Percentiles rank a stretch among this genome's conserved stretches.
Conservation (phyloP, 1,284 basidiomycete species). For the Trichosporon coremiiforme region DNA sequence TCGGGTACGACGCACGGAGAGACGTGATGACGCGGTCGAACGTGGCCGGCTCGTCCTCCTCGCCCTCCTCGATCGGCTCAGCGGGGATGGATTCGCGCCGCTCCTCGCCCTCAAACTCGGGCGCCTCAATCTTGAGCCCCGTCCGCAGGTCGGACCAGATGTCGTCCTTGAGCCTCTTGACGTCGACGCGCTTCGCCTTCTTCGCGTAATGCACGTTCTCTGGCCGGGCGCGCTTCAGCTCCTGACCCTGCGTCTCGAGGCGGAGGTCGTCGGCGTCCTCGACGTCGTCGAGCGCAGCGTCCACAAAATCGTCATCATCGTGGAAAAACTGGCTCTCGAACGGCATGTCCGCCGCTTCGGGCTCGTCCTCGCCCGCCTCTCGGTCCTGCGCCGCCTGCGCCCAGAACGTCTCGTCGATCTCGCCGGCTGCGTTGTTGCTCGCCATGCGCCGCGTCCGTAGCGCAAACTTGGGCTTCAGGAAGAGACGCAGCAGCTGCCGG, state of each 20-base stretch:
- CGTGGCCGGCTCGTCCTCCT: slow-evolving; percentile 37
- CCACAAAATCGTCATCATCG: slow-evolving; percentile 83
- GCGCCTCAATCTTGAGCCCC: slow-evolving; percentile 44
- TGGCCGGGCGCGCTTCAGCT: slow-evolving; percentile 73
- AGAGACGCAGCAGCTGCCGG: slow-evolving; percentile 82
- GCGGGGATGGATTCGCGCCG: not conserved
- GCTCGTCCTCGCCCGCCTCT: slow-evolving; percentile 59
- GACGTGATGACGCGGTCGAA: slow-evolving; percentile 83
- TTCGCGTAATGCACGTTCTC: slow-evolving; percentile 94
- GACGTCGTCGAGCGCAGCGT: slow-evolving; percentile 75
- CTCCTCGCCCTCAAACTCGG: slow-evolving; percentile 1
- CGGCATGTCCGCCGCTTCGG: slow-evolving; percentile 68
- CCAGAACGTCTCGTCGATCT: slow-evolving; percentile 94
- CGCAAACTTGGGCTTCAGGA: slow-evolving; percentile 92
- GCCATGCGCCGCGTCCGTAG: slow-evolving; percentile 71
- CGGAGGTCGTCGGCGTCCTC: slow-evolving; percentile 70
- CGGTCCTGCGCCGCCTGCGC: slow-evolving; percentile 83
- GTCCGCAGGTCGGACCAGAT: slow-evolving; percentile 92
- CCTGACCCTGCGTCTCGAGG: slow-evolving; percentile 74
- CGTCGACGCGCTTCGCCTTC: slow-evolving; percentile 94
- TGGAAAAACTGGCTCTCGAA: slow-evolving; percentile 98
- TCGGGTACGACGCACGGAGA: slow-evolving; percentile 78
- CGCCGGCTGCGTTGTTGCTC: slow-evolving; percentile 64
- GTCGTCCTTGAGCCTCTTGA: slow-evolving; percentile 94
- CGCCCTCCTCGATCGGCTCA: not conserved